These are phyloP conservation scores for Huntiella abstrusa DNA, from an alignment of 2,329 filamentous ascomycete genomes.

Conservation along the genomic window DNA sequence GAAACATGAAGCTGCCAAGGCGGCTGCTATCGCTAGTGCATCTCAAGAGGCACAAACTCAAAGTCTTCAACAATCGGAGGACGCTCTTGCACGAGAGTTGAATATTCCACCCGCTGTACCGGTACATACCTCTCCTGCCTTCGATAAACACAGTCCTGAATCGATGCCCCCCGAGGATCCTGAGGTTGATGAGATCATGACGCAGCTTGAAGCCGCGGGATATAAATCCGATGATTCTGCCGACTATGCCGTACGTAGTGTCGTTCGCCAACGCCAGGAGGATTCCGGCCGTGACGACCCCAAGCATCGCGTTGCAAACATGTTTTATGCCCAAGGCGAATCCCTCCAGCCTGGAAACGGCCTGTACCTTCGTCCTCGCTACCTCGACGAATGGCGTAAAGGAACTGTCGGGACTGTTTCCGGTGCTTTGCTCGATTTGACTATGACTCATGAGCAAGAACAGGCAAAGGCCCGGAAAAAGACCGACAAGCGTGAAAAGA, in stretches of 20 bases:
- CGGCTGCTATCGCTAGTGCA: conserved; percentile 1
- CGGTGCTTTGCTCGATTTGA: conserved; percentile 40
- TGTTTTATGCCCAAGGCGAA: conserved; percentile 4
- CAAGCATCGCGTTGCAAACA: conserved; percentile 6
- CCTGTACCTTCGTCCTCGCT: conserved; percentile 38
- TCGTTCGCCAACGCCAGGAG: conserved; percentile 6
- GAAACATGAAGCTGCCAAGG: conserved; percentile 14
- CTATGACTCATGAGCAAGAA: conserved; percentile 14
- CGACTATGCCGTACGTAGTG: conserved; percentile 2
- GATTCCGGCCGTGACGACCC: conserved; percentile 6
- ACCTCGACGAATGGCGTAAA: conserved; percentile 56
- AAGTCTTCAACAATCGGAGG: neutral
- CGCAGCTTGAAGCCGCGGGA: conserved; percentile 5
- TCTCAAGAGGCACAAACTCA: neutral
- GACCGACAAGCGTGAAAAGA: conserved; percentile 12
- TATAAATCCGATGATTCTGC: conserved; percentile 9
- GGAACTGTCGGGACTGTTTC: conserved; percentile 43
- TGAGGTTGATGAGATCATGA: conserved; percentile 11
- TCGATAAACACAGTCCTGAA: neutral
- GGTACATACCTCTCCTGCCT: conserved; percentile 8
- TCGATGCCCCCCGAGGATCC: conserved; percentile 13
- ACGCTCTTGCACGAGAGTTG: neutral
- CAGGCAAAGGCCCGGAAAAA: conserved; percentile 1
- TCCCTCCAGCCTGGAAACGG: conserved; percentile 26
- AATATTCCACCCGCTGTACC: neutral